Percentiles rank a stretch among this genome's conserved stretches.
Evolutionary conservation across 495 filamentous ascomycete species (phyloP).

Genomic region (Hypomontagnella monticulosa): DNA sequence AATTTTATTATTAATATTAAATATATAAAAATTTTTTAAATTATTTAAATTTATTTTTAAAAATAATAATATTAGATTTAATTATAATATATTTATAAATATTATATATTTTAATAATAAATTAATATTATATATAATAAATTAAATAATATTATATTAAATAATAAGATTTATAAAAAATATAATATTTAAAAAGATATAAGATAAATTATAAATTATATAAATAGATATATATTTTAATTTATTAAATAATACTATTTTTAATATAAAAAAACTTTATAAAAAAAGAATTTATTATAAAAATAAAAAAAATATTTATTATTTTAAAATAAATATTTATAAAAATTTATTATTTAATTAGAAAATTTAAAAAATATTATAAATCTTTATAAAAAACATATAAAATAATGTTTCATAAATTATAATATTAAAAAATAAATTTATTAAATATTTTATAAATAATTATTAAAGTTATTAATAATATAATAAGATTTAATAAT

Average conservation of each 20-base stretch:
- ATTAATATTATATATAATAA: slow-evolving; percentile 5
- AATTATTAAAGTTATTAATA: neutral
- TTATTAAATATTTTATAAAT: neutral
- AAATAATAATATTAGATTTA: neutral
- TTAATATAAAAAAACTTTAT: neutral
- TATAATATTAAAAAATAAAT: no score
- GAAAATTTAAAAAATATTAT: neutral
- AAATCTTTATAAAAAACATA: neutral
- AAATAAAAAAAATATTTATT: neutral
- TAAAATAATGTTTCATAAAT: neutral
- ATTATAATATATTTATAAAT: slow-evolving; percentile 1
- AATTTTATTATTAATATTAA: slow-evolving; percentile 8
- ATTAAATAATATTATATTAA: neutral
- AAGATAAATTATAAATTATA: slow-evolving; percentile 2
- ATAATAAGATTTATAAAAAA: neutral
- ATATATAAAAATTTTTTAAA: neutral
- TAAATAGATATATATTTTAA: neutral
- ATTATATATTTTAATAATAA: slow-evolving; percentile 1
- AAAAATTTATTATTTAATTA: neutral
- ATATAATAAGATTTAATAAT: neutral
- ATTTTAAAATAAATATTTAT: neutral
- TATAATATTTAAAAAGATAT: slow-evolving; percentile 6
- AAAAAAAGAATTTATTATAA: neutral
- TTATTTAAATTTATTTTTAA: slow-evolving; percentile 3
- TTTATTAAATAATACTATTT: neutral